Evolutionary conservation across 2,329 filamentous ascomycete species (phyloP).

Genomic region (Ploettnerulaceae sp.): DNA sequence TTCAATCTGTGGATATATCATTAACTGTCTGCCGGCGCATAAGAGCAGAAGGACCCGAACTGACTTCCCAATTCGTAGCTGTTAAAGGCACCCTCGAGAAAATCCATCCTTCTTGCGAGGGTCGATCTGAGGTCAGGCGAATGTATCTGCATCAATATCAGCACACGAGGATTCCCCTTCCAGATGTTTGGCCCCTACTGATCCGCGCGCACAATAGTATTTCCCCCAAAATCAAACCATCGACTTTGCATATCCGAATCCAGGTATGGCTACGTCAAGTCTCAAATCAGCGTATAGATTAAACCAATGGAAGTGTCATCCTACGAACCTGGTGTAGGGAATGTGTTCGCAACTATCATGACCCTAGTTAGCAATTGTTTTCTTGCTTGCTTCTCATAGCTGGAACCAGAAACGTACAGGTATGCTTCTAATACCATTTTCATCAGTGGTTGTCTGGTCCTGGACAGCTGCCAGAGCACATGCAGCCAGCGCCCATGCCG

Average conservation of each 20-base stretch:
- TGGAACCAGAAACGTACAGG: slow-evolving; percentile 46
- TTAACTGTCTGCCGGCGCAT: neutral
- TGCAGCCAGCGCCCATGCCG: slow-evolving; percentile 34
- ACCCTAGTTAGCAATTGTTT: slow-evolving; percentile 21
- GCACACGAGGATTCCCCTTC: slow-evolving; percentile 7
- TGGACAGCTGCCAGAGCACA: slow-evolving; percentile 34
- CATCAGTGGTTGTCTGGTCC: slow-evolving; percentile 34
- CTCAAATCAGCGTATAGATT: slow-evolving; percentile 8
- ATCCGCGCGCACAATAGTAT: slow-evolving; percentile 75
- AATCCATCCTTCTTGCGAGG: slow-evolving; percentile 87
- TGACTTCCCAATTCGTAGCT: slow-evolving; percentile 92
- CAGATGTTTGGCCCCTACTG: slow-evolving; percentile 45
- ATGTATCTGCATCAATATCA: slow-evolving; percentile 63
- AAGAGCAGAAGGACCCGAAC: slow-evolving; percentile 13
- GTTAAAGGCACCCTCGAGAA: slow-evolving; percentile 93
- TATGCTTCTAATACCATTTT: slow-evolving; percentile 55
- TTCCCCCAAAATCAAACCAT: slow-evolving; percentile 98
- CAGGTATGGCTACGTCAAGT: slow-evolving; percentile 70
- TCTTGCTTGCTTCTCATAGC: neutral
- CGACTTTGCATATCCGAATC: slow-evolving; percentile 97
- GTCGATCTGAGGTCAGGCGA: slow-evolving; percentile 83
- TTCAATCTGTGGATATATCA: slow-evolving; percentile 57
- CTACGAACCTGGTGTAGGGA: slow-evolving; percentile 67
- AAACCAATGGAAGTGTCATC: slow-evolving; percentile 1
- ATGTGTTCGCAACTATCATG: slow-evolving; percentile 73